phyloP scores from a whole-genome alignment of 345 rosid species.

The Triadica sebifera region DNA sequence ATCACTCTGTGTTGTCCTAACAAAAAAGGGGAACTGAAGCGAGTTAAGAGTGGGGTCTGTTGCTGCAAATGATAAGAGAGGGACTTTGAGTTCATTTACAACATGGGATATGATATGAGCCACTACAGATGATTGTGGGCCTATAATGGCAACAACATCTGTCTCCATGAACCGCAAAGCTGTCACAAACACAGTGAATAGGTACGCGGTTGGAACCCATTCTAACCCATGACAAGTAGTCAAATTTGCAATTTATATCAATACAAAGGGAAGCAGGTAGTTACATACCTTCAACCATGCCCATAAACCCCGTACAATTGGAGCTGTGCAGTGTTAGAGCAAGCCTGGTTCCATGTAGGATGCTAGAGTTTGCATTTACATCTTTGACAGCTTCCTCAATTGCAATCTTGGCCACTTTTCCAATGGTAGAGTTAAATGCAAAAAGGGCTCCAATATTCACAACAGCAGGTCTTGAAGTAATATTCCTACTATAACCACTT shows the following conservation, averaged over 20 bases:
- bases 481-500: slow-evolving; percentile 38
- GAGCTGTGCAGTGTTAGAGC: slow-evolving; percentile 46
- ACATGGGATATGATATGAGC: slow-evolving; percentile 67
- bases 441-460: slow-evolving; percentile 74
- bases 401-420: slow-evolving; percentile 82
- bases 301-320: slow-evolving; percentile 82
- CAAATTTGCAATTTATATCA: slow-evolving; percentile 7
- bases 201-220: not conserved
- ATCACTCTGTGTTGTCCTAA: slow-evolving; percentile 79
- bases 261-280: not conserved
- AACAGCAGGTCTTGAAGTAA: slow-evolving; percentile 56
- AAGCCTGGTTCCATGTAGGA: slow-evolving; percentile 61
- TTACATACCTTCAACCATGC: slow-evolving; percentile 79
- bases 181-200: slow-evolving; percentile 32
- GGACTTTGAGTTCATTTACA: slow-evolving; percentile 75
- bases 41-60: slow-evolving; percentile 87
- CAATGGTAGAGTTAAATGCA: slow-evolving; percentile 59
- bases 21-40: slow-evolving; percentile 79
- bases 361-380: slow-evolving; percentile 62
- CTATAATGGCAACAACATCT: slow-evolving; percentile 66
- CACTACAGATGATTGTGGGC: slow-evolving; percentile 87
- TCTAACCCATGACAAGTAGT: slow-evolving; percentile 5
- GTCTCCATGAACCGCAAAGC: slow-evolving; percentile 86
- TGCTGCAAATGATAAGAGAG: slow-evolving; percentile 80
- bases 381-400: slow-evolving; percentile 86